phyloP scores from a whole-genome alignment of 768 basidiomycete species.

The Bullera alba region DNA sequence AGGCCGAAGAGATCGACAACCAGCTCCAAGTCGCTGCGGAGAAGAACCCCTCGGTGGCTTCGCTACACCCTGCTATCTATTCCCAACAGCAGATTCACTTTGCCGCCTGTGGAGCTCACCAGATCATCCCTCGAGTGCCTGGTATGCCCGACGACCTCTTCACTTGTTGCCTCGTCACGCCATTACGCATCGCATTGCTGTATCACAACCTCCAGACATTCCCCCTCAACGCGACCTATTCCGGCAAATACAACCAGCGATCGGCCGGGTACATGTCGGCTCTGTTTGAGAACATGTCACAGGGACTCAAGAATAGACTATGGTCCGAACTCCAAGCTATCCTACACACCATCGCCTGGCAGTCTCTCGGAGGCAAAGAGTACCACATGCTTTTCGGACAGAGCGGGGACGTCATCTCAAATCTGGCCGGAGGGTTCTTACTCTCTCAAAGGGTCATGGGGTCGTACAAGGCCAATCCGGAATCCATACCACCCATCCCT shows the following conservation, averaged over 20 bases:
- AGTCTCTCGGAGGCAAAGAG: slow-evolving; percentile 13
- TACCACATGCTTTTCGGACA: slow-evolving; percentile 32
- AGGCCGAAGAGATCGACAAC: slow-evolving; percentile 37
- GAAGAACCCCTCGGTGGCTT: slow-evolving; percentile 21
- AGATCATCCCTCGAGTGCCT: slow-evolving; percentile 20
- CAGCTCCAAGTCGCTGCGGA: slow-evolving; percentile 26
- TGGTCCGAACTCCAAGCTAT: slow-evolving; percentile 28
- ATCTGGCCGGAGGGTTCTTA: slow-evolving; percentile 28
- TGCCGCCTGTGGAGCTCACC: slow-evolving; percentile 30
- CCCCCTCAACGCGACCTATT: slow-evolving; percentile 20
- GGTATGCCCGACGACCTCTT: slow-evolving; percentile 39
- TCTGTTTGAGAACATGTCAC: slow-evolving; percentile 22
- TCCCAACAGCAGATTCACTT: slow-evolving; percentile 34
- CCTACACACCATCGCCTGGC: slow-evolving; percentile 38
- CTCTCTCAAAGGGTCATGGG: slow-evolving; percentile 32
- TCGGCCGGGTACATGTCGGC: slow-evolving; percentile 17
- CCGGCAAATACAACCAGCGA: slow-evolving; percentile 10
- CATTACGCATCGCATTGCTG: slow-evolving; percentile 24
- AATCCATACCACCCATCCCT: slow-evolving; percentile 31
- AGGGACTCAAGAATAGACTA: slow-evolving; percentile 20
- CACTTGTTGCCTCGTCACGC: slow-evolving; percentile 30
- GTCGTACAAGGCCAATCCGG: slow-evolving; percentile 24
- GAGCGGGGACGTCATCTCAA: slow-evolving; percentile 23
- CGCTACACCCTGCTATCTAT: slow-evolving; percentile 31
- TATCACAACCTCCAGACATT: slow-evolving; percentile 35